These are phyloP conservation scores for Myxozyma vanderwaltii DNA, from an alignment of 805 yeast species.

Conservation along the genomic window DNA sequence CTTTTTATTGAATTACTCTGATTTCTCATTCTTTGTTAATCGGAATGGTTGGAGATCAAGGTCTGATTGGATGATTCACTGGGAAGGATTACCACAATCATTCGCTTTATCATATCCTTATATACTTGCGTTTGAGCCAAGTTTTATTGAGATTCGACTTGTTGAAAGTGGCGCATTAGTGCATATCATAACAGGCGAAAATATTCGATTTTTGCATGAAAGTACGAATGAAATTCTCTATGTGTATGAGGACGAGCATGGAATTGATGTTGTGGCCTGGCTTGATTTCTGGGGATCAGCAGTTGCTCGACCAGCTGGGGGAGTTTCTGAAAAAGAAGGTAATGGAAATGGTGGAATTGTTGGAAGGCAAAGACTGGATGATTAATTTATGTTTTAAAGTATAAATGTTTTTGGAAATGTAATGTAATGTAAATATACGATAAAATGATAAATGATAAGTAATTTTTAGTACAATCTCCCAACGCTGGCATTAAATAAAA, in stretches of 20 bases:
- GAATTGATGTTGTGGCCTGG: constrained; percentile 88
- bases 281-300: constrained; percentile 74
- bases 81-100: constrained; percentile 95
- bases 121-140: constrained; percentile 83
- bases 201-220: constrained; percentile 78
- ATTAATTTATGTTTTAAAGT: background rate
- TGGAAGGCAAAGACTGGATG: constrained; percentile 19
- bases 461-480: no score
- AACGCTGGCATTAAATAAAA: no score
- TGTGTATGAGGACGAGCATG: constrained; percentile 87
- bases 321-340: background rate
- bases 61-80: constrained; percentile 88
- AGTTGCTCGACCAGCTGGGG: constrained; percentile 5
- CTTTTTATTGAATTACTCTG: constrained; percentile 85
- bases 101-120: constrained; percentile 95
- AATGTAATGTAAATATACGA: no score
- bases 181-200: constrained; percentile 89
- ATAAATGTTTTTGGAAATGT: background rate
- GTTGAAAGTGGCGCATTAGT: constrained; percentile 84
- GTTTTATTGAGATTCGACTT: constrained; percentile 88
- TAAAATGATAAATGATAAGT: no score
- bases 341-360: background rate
- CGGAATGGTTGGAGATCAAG: constrained; percentile 95
- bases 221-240: constrained; percentile 91
- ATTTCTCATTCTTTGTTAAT: constrained; percentile 91